Conservation (phyloP, 257 asterid genomes). For the Buddleja alternifolia region DNA sequence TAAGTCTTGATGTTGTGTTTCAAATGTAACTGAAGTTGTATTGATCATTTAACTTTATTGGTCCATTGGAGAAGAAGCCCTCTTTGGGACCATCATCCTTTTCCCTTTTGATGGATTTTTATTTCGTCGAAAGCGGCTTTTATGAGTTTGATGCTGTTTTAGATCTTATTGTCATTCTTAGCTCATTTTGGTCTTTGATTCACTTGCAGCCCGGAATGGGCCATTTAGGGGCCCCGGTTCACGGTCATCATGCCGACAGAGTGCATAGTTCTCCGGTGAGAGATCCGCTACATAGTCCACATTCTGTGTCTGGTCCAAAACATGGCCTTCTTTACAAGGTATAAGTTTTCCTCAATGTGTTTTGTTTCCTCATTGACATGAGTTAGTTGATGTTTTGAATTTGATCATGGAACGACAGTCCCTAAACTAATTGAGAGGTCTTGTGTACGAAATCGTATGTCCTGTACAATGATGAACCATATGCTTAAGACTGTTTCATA, state of each 20-base stretch:
- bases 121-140: conserved; percentile 20
- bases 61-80: conserved; percentile 1
- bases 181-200: conserved; percentile 24
- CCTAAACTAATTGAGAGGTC: not conserved
- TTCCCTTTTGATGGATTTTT: not conserved
- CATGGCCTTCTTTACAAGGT: conserved; percentile 44
- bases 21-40: not conserved
- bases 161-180: not conserved
- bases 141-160: conserved; percentile 19
- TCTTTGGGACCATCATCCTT: conserved; percentile 17
- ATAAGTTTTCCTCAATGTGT: not conserved
- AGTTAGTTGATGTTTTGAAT: not conserved
- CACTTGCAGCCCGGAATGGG: conserved; percentile 39
- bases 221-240: conserved; percentile 31
- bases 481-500: not conserved
- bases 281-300: conserved; percentile 39
- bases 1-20: not conserved
- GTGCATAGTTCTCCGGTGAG: conserved; percentile 33
- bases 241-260: conserved; percentile 31
- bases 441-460: not conserved
- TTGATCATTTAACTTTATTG: conserved; percentile 11
- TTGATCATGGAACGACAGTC: not conserved
- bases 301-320: conserved; percentile 40
- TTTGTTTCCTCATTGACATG: not conserved
- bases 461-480: not conserved